Conservation (phyloP, 805 yeast genomes). For the Candida sithepensis region DNA sequence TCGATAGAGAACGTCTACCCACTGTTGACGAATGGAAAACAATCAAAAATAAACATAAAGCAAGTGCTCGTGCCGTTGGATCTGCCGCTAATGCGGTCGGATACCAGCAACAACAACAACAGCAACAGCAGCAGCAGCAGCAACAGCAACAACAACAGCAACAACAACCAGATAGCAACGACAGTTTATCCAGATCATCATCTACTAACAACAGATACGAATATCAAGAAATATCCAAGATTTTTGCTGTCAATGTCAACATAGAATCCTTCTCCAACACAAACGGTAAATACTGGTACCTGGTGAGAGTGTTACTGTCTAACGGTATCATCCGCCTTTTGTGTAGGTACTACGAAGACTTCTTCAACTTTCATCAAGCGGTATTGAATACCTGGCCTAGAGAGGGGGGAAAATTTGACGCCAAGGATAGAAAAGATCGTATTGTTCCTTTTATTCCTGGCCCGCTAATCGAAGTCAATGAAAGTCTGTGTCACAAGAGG, state of each 20-base stretch:
- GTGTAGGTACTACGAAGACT: conserved; percentile 92
- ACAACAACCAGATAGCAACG: conserved; percentile 12
- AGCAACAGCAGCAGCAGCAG: conserved; percentile 10
- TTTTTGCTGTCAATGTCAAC: conserved; percentile 54
- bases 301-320: conserved; percentile 61
- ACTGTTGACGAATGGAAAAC: conserved; percentile 95
- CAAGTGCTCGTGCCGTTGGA: conserved; percentile 57
- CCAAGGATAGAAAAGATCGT: conserved; percentile 72
- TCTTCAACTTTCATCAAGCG: conserved; percentile 86
- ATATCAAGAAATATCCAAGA: conserved; percentile 8
- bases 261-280: conserved; percentile 80
- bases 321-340: conserved; percentile 68
- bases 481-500: conserved; percentile 53
- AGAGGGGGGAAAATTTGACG: conserved; percentile 82
- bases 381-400: conserved; percentile 80
- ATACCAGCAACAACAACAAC: conserved; percentile 12
- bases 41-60: conserved; percentile 87
- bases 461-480: conserved; percentile 88
- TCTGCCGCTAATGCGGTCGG: conserved; percentile 9
- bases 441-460: conserved; percentile 94
- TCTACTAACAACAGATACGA: conserved; percentile 9
- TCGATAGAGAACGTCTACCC: conserved; percentile 70
- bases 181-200: conserved; percentile 10
- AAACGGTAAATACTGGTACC: conserved; percentile 86
- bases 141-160: conserved; percentile 13